phyloP scores from a whole-genome alignment of 768 basidiomycete genomes.

The Clitopilus hobsonii region DNA sequence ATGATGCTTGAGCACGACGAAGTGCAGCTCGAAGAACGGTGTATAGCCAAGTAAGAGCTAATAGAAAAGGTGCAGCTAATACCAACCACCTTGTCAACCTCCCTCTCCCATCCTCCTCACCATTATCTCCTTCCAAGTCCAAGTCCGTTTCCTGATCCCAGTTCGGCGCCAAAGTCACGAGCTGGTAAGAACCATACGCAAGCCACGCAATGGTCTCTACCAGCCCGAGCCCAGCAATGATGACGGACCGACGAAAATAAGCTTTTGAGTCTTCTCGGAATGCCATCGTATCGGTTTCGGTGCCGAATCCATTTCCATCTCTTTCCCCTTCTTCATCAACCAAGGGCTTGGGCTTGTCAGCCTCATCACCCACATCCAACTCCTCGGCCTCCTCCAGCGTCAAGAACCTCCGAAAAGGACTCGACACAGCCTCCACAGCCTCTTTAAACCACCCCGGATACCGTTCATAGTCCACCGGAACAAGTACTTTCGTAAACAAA shows the following conservation, averaged over 20 bases:
- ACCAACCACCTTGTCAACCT: conserved; percentile 19
- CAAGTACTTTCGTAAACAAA: background rate
- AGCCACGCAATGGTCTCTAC: conserved; percentile 56
- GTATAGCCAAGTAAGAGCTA: conserved; percentile 64
- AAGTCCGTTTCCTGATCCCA: background rate
- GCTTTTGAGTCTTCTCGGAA: conserved; percentile 19
- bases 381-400: conserved; percentile 55
- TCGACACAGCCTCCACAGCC: conserved; percentile 18
- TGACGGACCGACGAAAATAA: conserved; percentile 56
- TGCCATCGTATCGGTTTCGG: conserved; percentile 13
- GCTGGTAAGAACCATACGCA: conserved; percentile 48
- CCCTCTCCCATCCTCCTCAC: background rate
- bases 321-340: conserved; percentile 16
- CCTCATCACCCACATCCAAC: conserved; percentile 15
- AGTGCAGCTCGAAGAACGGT: conserved; percentile 51
- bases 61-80: conserved; percentile 36
- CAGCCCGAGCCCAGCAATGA: conserved; percentile 55
- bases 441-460: conserved; percentile 5
- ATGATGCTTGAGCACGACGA: conserved; percentile 47
- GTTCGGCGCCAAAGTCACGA: conserved; percentile 31
- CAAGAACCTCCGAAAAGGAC: conserved; percentile 37
- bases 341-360: no score
- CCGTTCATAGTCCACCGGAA: background rate
- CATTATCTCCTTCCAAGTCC: background rate
- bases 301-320: conserved; percentile 10